Base-by-base conservation (phyloP, 2,329 filamentous ascomycete genomes). In the Harringtonia lauricola region DNA sequence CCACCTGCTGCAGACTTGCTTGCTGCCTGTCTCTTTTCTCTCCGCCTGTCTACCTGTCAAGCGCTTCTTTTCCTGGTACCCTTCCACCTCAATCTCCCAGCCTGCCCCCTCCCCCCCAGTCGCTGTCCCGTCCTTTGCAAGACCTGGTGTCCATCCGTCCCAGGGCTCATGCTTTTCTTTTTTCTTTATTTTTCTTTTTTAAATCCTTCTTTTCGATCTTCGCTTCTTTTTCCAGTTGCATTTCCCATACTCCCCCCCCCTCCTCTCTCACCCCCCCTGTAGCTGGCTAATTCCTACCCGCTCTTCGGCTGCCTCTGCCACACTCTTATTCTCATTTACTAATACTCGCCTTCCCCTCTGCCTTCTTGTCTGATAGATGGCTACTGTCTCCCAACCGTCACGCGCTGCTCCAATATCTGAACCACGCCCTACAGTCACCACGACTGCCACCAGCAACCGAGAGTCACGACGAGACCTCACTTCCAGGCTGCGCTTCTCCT, bases 331-430 rank as follows among this genome's bases (percentile, higher is more conserved):
- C 35, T 40, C 36, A 35, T 36, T 37, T 36, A 45, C 39, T 47
- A 24, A 41, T 28, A 33, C 39, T 21, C 24, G 4, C 36, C n/a
- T 24, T 19, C 28, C 15, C 37, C 29, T 29, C 26, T 35, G 36
- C 13, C 42, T 45, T 46, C 38, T 33, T 19, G 29, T 26, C 35
- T 36, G 59, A 62, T 68, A 69, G 66, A 70, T 70, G 67, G 65
- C 65, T 59, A 62, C 64, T 52, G 52, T 54, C 49, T 54, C 55
- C 45, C 51, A 53, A 36, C 48, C 59, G 44, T 53, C 58, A 52
- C 59, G 52, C 44, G 50, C 55, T 42, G 50, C 50, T 51, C 45
- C 47, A 19, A 41, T 50, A 39, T 44, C 50, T 45, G 47, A 54
- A 46, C 50, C 52, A 52, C 54, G 54, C 14, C 34, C 39, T 19